Conservation (phyloP, 2,329 filamentous ascomycete genomes). For the Paecilomyces fulvus region DNA sequence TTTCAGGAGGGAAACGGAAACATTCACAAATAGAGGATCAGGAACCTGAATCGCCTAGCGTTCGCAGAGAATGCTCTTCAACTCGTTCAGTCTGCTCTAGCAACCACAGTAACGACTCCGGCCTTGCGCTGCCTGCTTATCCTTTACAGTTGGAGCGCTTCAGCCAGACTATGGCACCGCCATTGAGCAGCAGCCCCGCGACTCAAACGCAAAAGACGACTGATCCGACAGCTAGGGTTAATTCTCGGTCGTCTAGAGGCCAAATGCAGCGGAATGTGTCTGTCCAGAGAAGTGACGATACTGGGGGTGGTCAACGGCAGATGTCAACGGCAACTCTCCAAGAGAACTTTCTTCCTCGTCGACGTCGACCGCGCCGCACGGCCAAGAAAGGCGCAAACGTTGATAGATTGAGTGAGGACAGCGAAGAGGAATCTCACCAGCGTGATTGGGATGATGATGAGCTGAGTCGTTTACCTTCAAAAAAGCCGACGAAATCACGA, state of each 20-base stretch:
- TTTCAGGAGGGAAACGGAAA: conserved; percentile 29
- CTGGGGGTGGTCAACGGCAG: conserved; percentile 5
- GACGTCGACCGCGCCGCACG: conserved; percentile 16
- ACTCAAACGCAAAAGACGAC: conserved; percentile 2
- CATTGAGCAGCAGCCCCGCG: conserved; percentile 26
- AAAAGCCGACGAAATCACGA: conserved; percentile 9
- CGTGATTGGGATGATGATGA: conserved; percentile 29
- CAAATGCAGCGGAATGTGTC: not conserved
- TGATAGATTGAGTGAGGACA: conserved; percentile 18
- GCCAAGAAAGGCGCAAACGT: conserved; percentile 10
- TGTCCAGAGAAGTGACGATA: conserved; percentile 4
- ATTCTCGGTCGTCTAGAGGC: not conserved
- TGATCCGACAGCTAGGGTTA: not conserved
- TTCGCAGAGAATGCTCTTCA: conserved; percentile 12
- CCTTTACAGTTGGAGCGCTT: conserved; percentile 14
- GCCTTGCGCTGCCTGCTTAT: conserved; percentile 5
- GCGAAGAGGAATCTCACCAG: conserved; percentile 15
- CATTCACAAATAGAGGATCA: conserved; percentile 18
- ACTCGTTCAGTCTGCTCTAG: conserved; percentile 8
- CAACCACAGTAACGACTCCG: conserved; percentile 1
- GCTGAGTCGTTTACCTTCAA: conserved; percentile 20
- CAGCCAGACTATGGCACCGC: conserved; percentile 30
- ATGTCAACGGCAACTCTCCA: conserved; percentile 30
- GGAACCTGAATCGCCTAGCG: conserved; percentile 18
- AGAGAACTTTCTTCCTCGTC: conserved; percentile 26